Percentiles rank a stretch among this genome's conserved stretches.
phyloP scores from a whole-genome alignment of 2,329 filamentous ascomycete species.

The Aspergillus texensis region DNA sequence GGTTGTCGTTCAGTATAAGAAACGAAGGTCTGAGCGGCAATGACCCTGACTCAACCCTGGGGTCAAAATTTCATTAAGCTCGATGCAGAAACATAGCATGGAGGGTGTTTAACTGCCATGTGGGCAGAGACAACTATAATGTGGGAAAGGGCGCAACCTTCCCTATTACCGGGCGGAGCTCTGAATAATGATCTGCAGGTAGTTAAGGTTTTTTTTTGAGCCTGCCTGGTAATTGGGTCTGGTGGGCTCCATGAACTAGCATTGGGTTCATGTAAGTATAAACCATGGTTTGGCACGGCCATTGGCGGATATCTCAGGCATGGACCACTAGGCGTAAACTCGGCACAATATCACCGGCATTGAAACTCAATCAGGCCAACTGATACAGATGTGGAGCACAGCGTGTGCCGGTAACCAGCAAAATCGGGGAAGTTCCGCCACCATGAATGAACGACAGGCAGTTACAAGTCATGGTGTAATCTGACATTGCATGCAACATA shows the following conservation, averaged over 20 bases:
- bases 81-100: not conserved
- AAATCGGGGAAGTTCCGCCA: not conserved
- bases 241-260: not conserved
- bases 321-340: not conserved
- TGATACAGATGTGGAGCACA: constrained; percentile 1
- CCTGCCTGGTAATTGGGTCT: not conserved
- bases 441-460: not conserved
- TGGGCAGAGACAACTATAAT: not conserved
- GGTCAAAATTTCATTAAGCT: not conserved
- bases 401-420: not conserved
- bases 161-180: not conserved
- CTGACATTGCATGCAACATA: not conserved
- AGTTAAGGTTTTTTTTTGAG: not conserved
- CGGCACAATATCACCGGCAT: not conserved
- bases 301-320: not conserved
- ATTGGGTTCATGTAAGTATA: not conserved
- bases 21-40: not conserved
- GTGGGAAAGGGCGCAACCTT: not conserved
- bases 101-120: not conserved
- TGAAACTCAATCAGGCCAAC: not conserved
- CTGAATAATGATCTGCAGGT: not conserved
- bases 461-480: not conserved
- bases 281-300: not conserved
- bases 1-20: not conserved
- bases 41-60: not conserved